These are phyloP conservation scores for Bombardia bombarda DNA, from an alignment of 495 filamentous ascomycete species.

Conservation along the genomic window DNA sequence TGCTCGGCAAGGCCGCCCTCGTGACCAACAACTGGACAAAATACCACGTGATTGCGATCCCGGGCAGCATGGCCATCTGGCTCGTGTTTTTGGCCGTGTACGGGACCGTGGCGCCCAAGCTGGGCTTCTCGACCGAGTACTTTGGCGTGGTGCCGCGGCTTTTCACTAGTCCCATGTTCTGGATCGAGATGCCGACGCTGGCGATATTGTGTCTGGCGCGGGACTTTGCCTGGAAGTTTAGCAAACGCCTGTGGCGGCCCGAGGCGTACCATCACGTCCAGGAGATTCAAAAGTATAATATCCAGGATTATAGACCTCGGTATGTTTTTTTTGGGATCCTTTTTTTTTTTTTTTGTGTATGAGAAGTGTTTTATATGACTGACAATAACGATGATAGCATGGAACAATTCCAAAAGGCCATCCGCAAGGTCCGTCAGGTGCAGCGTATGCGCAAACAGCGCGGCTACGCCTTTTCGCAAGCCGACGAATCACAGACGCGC, in stretches of 20 bases:
- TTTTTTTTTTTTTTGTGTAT: neutral
- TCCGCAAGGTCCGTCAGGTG: constrained; percentile 95
- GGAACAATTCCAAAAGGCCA: constrained; percentile 99
- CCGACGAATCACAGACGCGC: constrained; percentile 88
- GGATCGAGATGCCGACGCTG: constrained; percentile 74
- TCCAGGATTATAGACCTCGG: constrained; percentile 95
- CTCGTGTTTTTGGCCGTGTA: constrained; percentile 84
- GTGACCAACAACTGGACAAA: constrained; percentile 99
- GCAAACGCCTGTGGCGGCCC: constrained; percentile 92
- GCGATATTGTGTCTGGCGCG: constrained; percentile 78
- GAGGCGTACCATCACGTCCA: constrained; percentile 98
- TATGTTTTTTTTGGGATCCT: constrained; percentile 25
- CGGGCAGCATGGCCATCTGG: constrained; percentile 88
- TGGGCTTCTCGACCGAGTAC: constrained; percentile 80
- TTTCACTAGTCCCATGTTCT: constrained; percentile 78
- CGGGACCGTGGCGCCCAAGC: constrained; percentile 78
- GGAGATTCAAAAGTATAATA: constrained; percentile 99
- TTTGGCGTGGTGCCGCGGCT: constrained; percentile 72
- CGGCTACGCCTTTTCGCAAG: constrained; percentile 96
- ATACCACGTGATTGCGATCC: constrained; percentile 92
- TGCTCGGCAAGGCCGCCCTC: constrained; percentile 89
- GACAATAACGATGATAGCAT: constrained; percentile 48
- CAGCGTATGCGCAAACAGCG: constrained; percentile 99
- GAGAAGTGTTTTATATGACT: constrained; percentile 2
- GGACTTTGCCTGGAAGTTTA: constrained; percentile 80